phyloP scores from a whole-genome alignment of 345 rosid species.

The Brassica incana region DNA sequence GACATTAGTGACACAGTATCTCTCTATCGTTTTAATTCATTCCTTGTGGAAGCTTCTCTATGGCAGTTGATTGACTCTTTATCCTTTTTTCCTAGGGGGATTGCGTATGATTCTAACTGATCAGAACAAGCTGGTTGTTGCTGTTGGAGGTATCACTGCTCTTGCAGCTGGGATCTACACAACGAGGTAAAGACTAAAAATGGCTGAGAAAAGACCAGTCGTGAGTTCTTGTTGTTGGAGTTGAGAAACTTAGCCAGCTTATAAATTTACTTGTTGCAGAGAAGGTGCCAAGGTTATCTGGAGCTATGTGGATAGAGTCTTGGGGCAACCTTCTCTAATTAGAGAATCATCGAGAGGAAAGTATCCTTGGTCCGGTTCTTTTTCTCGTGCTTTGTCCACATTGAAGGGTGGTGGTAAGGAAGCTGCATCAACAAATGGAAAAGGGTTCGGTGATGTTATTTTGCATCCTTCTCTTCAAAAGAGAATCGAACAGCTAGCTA shows the following conservation, averaged over 20 bases:
- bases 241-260: slow-evolving; percentile 16
- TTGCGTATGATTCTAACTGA: slow-evolving; percentile 86
- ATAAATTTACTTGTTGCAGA: slow-evolving; percentile 46
- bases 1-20: background rate
- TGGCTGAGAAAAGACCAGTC: background rate
- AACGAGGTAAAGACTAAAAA: slow-evolving; percentile 60
- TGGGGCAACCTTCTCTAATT: slow-evolving; percentile 97
- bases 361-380: slow-evolving; percentile 91
- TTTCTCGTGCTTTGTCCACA: slow-evolving; percentile 49
- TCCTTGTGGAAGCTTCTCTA: background rate
- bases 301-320: slow-evolving; percentile 95
- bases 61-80: slow-evolving; percentile 11
- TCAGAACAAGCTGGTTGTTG: slow-evolving; percentile 92
- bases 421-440: slow-evolving; percentile 52
- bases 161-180: slow-evolving; percentile 98
- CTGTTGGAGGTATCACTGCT: slow-evolving; percentile 96
- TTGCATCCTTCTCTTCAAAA: slow-evolving; percentile 83
- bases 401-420: slow-evolving; percentile 49
- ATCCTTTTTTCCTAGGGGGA: slow-evolving; percentile 58
- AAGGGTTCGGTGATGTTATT: slow-evolving; percentile 92
- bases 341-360: slow-evolving; percentile 98
- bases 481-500: slow-evolving; percentile 82
- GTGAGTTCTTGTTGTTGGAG: background rate
- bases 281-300: slow-evolving; percentile 98
- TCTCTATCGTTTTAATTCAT: background rate